phyloP scores from a whole-genome alignment of 164 flowering plant genomes.

The Sedum album region DNA sequence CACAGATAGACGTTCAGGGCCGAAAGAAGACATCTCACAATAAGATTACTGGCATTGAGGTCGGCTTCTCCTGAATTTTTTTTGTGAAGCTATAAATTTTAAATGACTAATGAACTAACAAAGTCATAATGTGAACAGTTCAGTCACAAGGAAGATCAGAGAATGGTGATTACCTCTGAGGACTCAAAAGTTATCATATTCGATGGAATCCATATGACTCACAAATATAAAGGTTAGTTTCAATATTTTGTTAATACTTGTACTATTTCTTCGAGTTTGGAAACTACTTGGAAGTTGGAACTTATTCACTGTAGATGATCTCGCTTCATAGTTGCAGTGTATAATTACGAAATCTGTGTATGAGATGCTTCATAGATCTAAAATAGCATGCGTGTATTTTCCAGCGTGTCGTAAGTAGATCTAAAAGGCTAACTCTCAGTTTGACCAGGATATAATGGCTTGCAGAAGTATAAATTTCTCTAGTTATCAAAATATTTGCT shows the following conservation, averaged over 20 bases:
- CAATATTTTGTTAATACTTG: neutral
- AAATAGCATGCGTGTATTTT: no score
- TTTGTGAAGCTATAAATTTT: neutral
- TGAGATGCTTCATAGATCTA: no score
- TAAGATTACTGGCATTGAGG: constrained; percentile 83
- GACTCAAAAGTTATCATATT: constrained; percentile 70
- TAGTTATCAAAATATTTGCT: no score
- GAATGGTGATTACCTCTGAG: constrained; percentile 67
- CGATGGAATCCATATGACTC: constrained; percentile 47
- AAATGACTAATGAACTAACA: constrained; percentile 8
- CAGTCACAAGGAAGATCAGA: constrained; percentile 35
- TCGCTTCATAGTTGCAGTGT: no score
- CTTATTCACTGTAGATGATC: no score
- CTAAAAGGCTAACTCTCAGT: no score
- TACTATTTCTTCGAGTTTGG: no score
- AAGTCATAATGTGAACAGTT: constrained; percentile 33
- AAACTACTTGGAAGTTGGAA: no score
- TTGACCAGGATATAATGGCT: no score
- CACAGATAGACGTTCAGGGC: constrained; percentile 34
- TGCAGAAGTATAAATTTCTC: no score
- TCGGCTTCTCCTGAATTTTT: constrained; percentile 9
- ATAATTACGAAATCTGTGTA: no score
- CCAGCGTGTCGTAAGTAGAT: no score
- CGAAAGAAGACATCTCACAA: constrained; percentile 49
- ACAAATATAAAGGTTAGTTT: constrained; percentile 55